A percentile compares a stretch with the other conserved stretches of the same genome.
These are phyloP conservation scores for Colletotrichum tamarilloi DNA, from an alignment of 2,329 filamentous ascomycete genomes.

Conservation along the genomic window DNA sequence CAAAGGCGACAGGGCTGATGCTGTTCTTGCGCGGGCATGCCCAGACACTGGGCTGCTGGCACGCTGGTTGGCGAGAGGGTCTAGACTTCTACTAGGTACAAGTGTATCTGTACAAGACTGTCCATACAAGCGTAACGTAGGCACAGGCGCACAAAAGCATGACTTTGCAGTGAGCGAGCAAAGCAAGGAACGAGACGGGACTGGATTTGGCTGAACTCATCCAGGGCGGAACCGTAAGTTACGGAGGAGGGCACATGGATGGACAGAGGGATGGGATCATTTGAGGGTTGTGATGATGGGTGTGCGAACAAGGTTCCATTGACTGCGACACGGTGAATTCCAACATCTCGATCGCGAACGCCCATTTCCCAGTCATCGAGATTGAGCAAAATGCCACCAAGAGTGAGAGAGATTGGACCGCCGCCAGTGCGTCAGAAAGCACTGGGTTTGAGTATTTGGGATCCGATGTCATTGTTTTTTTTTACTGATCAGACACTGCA, in stretches of 20 bases:
- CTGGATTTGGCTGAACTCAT: not conserved
- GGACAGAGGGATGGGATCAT: not conserved
- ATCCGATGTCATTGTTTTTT: constrained; percentile 29
- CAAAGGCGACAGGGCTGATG: constrained; percentile 18
- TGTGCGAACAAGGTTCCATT: not conserved
- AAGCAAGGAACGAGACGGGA: not conserved
- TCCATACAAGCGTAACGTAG: not conserved
- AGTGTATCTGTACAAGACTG: not conserved
- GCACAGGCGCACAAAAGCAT: not conserved
- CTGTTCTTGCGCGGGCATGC: not conserved
- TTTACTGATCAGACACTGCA: constrained; percentile 21
- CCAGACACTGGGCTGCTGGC: too few relatives aligned
- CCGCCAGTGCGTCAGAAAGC: constrained; percentile 29
- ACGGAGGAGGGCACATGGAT: constrained; percentile 6
- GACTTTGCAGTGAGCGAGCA: not conserved
- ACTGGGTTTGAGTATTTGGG: constrained; percentile 21
- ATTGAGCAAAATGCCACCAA: constrained; percentile 34
- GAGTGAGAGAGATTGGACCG: constrained; percentile 13
- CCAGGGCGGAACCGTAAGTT: constrained; percentile 20
- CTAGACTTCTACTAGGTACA: not conserved
- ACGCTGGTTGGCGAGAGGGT: not conserved
- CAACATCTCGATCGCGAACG: constrained; percentile 36
- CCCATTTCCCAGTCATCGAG: constrained; percentile 35
- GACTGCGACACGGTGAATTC: constrained; percentile 22
- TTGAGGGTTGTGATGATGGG: not conserved